These are phyloP conservation scores for Baudoinia panamericana DNA, from an alignment of 495 filamentous ascomycete genomes.

Conservation along the genomic window DNA sequence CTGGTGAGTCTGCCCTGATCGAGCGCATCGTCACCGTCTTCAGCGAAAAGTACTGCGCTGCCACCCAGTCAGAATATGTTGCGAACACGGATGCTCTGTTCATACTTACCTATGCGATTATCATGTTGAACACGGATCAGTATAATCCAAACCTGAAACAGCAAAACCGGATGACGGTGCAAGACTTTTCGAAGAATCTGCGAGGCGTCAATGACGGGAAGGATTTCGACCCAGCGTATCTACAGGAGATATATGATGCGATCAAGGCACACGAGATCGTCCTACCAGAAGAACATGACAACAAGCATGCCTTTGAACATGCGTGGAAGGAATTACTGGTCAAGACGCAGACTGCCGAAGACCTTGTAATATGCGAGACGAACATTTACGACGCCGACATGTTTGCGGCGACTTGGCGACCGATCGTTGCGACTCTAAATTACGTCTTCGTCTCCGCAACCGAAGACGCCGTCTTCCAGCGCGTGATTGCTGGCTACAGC, in stretches of 20 bases:
- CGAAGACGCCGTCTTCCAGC: slow-evolving; percentile 89
- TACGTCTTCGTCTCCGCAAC: slow-evolving; percentile 99
- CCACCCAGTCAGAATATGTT: slow-evolving; percentile 57
- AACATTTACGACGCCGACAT: slow-evolving; percentile 95
- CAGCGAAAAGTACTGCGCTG: slow-evolving; percentile 71
- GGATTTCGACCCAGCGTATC: slow-evolving; percentile 74
- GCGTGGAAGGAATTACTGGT: slow-evolving; percentile 89
- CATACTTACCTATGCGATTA: slow-evolving; percentile 86
- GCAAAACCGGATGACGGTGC: slow-evolving; percentile 63
- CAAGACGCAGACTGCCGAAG: slow-evolving; percentile 64
- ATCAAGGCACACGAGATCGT: slow-evolving; percentile 94
- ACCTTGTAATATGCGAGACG: slow-evolving; percentile 69
- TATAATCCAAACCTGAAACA: slow-evolving; percentile 86
- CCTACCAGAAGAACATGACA: slow-evolving; percentile 91
- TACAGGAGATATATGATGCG: slow-evolving; percentile 78
- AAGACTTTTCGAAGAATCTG: slow-evolving; percentile 75
- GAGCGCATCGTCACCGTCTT: slow-evolving; percentile 84
- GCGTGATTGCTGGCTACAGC: slow-evolving; percentile 86
- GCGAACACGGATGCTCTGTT: slow-evolving; percentile 81
- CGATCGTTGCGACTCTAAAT: slow-evolving; percentile 83
- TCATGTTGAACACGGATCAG: slow-evolving; percentile 92
- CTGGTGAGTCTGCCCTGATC: slow-evolving; percentile 84
- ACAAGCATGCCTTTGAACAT: slow-evolving; percentile 88
- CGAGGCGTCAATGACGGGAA: slow-evolving; percentile 75
- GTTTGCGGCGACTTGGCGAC: slow-evolving; percentile 93